These are phyloP conservation scores for Eucalyptus sp. DNA, from an alignment of 345 rosid genomes.

Conservation along the genomic window DNA sequence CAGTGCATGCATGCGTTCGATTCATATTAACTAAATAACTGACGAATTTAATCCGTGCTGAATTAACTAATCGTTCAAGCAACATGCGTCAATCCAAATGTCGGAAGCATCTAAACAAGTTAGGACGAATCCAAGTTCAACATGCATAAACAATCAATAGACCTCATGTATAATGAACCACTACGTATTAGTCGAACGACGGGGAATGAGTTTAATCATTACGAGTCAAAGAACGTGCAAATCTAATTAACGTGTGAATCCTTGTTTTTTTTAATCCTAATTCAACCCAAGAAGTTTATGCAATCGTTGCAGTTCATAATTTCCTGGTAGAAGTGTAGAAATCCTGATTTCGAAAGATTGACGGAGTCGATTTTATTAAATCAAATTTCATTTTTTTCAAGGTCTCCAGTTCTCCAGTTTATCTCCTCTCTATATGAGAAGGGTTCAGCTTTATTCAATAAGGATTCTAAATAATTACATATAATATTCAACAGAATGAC, in stretches of 20 bases:
- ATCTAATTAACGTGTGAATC: neutral
- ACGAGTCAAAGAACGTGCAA: neutral
- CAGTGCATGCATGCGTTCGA: neutral
- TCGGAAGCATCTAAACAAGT: too few species aligned
- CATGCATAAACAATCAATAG: neutral
- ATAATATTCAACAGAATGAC: neutral
- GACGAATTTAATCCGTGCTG: neutral
- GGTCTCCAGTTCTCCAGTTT: neutral
- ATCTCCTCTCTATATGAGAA: neutral
- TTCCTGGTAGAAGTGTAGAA: neutral
- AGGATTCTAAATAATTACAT: neutral
- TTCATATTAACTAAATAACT: rapidly evolving
- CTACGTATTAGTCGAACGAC: rapidly evolving
- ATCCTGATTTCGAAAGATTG: neutral
- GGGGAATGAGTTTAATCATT: neutral
- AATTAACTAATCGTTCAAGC: rapidly evolving
- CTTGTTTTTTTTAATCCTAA: neutral
- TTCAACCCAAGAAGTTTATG: neutral
- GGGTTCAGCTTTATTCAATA: neutral
- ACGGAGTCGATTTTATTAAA: neutral
- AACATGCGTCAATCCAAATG: too few species aligned
- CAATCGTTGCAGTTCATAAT: neutral
- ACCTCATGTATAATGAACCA: too few species aligned
- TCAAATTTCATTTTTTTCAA: neutral
- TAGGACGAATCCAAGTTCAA: neutral